Percentiles rank a stretch among this genome's conserved stretches.
Evolutionary conservation across 2,329 filamentous ascomycete species (phyloP).

Genomic region (Ascosphaera apis): DNA sequence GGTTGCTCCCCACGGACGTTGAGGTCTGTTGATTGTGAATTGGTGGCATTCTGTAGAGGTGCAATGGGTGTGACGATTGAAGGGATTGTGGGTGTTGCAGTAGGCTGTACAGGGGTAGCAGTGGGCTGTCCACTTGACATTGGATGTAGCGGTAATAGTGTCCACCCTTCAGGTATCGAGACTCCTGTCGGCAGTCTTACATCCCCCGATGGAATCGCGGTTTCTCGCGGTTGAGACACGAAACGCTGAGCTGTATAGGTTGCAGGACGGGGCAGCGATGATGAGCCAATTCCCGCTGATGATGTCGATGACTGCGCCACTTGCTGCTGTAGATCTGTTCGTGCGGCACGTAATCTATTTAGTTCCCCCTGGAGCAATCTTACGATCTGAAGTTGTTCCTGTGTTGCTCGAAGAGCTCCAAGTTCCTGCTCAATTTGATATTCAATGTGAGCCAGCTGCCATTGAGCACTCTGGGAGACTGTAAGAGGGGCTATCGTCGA

Average conservation of each 20-base stretch:
- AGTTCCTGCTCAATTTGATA: slow-evolving; percentile 47
- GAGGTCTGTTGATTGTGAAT: neutral
- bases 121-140: neutral
- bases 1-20: neutral
- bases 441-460: slow-evolving; percentile 42
- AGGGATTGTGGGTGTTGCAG: slow-evolving; percentile 1
- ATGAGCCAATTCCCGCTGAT: neutral
- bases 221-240: slow-evolving; percentile 10
- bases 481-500: no score
- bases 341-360: slow-evolving; percentile 34
- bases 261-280: neutral
- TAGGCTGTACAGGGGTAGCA: neutral
- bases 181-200: slow-evolving; percentile 27
- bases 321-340: slow-evolving; percentile 10
- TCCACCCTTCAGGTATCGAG: slow-evolving; percentile 29
- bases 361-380: slow-evolving; percentile 45
- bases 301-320: neutral
- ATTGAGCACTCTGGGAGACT: neutral
- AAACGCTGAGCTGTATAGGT: slow-evolving; percentile 7
- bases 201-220: slow-evolving; percentile 19
- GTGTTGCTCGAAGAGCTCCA: slow-evolving; percentile 34
- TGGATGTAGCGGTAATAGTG: slow-evolving; percentile 21
- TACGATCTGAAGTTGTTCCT: slow-evolving; percentile 46
- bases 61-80: neutral
- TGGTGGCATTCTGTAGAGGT: neutral